Base-by-base conservation (phyloP, 371 early-diverging fungal species). In the Apophysomyces ossiformis region DNA sequence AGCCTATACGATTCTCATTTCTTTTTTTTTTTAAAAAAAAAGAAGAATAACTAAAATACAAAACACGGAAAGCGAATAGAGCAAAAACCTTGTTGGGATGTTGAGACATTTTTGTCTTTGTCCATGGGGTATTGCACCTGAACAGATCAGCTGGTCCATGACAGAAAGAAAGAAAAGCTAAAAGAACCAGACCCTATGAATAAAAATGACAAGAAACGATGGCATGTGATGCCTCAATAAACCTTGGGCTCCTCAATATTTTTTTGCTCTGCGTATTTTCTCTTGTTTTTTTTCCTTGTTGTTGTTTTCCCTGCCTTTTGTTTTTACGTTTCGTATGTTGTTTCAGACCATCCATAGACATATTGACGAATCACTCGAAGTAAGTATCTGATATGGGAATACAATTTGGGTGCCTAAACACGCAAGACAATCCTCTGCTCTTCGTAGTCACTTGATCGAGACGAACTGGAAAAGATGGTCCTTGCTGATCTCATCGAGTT, bases 401-500 rank as follows among this genome's bases (percentile, higher is more conserved):
- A 26, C 1, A 26, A 26, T 3, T 26, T 26, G 32, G 5, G 41
- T 12, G 13, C 15, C 43, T 12, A 43, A 43, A 43, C 15, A 43
- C 43, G 4, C 12, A 43, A 43, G 9, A 12, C 15, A 1, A 15
- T 43, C 43, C 43, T 43, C 15, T 9, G 15, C 15, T 43, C 21
- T 46, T 9, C 37, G 56, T 37, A 74, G 76, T 61, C 66, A 37
- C 46, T 79, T 15, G 68, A 72, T 41, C 69, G 68, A 16, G 70
- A 68, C n/a, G 66, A 71, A 4, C 77, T 92, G 1, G 78, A 83
- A 67, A 79, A 82, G 47, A 80, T 87, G 67, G 77, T 87, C 64
- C 79, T 87, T 61, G 92, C 90, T 2, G 91, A 92, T 69, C 71
- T 92, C 36, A 87, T 92, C 44, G 87, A 88, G 45, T 79, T 87